Percentiles rank a stretch among this genome's conserved stretches.
Evolutionary conservation across 805 yeast species (phyloP).

Genomic region (Monosporozyma servazzii): DNA sequence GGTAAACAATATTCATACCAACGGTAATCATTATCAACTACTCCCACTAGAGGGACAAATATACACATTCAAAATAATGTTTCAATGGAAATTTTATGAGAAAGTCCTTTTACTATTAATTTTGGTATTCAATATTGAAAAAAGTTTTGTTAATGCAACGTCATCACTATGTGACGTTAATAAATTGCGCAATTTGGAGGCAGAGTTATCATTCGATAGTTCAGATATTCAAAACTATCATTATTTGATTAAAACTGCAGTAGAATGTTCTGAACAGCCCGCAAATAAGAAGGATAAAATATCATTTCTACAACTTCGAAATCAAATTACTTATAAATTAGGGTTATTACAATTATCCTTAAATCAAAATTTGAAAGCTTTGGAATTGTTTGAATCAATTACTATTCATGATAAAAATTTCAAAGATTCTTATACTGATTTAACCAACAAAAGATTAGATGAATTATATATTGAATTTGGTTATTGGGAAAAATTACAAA

Average conservation of each 20-base stretch:
- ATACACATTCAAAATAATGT: background rate
- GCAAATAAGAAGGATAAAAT: background rate
- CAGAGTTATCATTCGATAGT: background rate
- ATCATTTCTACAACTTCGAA: slow-evolving; percentile 1
- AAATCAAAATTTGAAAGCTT: slow-evolving; percentile 45
- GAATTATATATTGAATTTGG: slow-evolving; percentile 49
- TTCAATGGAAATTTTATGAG: background rate
- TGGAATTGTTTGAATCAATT: slow-evolving; percentile 42
- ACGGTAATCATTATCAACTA: no score
- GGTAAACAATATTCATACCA: no score
- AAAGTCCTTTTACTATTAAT: background rate
- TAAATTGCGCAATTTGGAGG: background rate
- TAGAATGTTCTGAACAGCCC: background rate
- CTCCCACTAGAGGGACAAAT: background rate
- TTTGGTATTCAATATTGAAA: background rate
- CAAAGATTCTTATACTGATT: slow-evolving; percentile 25
- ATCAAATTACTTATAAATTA: slow-evolving; percentile 43
- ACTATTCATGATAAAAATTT: slow-evolving; percentile 24
- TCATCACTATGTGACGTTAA: background rate
- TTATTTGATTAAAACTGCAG: background rate
- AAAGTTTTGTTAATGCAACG: background rate
- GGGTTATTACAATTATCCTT: slow-evolving; percentile 53
- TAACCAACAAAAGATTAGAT: slow-evolving; percentile 42
- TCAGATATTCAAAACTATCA: background rate
- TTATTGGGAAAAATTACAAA: slow-evolving; percentile 31